Percentiles rank a stretch among this genome's conserved stretches.
Evolutionary conservation across 1,284 basidiomycete species (phyloP).

Genomic region (Pisolithus thermaeus): DNA sequence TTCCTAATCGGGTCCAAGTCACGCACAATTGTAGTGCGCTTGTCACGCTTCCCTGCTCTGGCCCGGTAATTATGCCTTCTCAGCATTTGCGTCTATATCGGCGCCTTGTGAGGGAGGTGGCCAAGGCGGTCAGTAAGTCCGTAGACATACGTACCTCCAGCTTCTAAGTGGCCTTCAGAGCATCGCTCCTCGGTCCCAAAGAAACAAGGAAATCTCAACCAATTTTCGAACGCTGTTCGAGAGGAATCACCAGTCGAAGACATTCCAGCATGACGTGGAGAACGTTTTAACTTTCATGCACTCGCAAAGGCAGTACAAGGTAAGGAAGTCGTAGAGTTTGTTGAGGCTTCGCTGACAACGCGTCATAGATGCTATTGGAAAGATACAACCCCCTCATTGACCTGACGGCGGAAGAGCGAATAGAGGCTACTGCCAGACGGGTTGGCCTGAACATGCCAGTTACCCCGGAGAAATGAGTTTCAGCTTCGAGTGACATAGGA

Average conservation of each 20-base stretch:
- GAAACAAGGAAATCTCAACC: conserved; percentile 40
- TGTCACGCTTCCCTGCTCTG: conserved; percentile 5
- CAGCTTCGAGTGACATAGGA: neutral
- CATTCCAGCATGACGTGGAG: conserved; percentile 45
- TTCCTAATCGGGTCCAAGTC: neutral
- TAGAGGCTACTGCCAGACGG: conserved; percentile 78
- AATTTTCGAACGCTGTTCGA: conserved; percentile 60
- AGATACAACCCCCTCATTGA: conserved; percentile 84
- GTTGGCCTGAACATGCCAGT: conserved; percentile 78
- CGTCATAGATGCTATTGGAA: conserved; percentile 59
- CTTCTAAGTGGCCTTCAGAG: conserved; percentile 11
- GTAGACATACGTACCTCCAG: conserved; percentile 1
- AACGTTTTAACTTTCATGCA: conserved; percentile 69
- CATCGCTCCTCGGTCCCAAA: conserved; percentile 41
- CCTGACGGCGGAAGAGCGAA: conserved; percentile 71
- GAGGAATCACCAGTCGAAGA: conserved; percentile 26
- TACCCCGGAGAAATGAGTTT: conserved; percentile 5
- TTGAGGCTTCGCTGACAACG: conserved; percentile 4
- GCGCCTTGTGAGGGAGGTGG: conserved; percentile 38
- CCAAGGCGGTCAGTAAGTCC: conserved; percentile 32
- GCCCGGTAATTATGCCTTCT: conserved; percentile 20
- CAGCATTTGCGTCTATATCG: conserved; percentile 33
- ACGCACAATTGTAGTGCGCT: too few species aligned
- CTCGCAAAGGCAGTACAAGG: conserved; percentile 58
- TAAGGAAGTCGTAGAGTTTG: conserved; percentile 11